phyloP scores from a whole-genome alignment of 495 filamentous ascomycete species.

The Xylaria grammica region DNA sequence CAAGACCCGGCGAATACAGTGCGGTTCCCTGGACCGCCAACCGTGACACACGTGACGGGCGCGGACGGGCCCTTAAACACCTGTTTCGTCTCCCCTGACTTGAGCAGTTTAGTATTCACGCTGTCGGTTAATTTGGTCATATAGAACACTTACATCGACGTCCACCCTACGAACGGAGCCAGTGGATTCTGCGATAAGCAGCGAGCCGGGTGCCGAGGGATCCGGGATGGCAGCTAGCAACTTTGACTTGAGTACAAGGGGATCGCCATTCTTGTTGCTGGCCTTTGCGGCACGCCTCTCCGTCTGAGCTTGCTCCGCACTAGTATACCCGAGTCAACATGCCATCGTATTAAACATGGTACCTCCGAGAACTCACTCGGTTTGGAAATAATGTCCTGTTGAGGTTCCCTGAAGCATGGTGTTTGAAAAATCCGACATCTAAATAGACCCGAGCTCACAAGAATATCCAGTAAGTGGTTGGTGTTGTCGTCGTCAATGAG shows the following conservation, averaged over 20 bases:
- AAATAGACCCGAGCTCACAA: neutral
- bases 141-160: constrained; percentile 69
- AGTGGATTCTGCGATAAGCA: constrained; percentile 84
- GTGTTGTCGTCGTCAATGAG: neutral
- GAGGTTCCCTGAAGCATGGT: constrained; percentile 36
- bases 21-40: constrained; percentile 60
- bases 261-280: constrained; percentile 79
- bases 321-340: constrained; percentile 39
- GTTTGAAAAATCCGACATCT: constrained; percentile 1
- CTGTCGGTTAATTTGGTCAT: neutral
- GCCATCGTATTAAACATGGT: neutral
- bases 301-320: constrained; percentile 72
- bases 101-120: constrained; percentile 11
- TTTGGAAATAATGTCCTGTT: constrained; percentile 80
- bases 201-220: constrained; percentile 59
- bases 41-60: constrained; percentile 77
- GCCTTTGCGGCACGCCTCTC: constrained; percentile 79
- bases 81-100: constrained; percentile 43
- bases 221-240: constrained; percentile 78
- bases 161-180: constrained; percentile 74
- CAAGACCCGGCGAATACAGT: constrained; percentile 86
- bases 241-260: constrained; percentile 82
- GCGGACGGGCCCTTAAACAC: constrained; percentile 76
- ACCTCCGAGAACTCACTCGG: constrained; percentile 61
- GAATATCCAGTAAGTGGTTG: neutral